Percentiles rank a stretch among this genome's conserved stretches.
Evolutionary conservation across 78 protist species (phyloP).

Genomic region (Pigoraptor vietnamica): DNA sequence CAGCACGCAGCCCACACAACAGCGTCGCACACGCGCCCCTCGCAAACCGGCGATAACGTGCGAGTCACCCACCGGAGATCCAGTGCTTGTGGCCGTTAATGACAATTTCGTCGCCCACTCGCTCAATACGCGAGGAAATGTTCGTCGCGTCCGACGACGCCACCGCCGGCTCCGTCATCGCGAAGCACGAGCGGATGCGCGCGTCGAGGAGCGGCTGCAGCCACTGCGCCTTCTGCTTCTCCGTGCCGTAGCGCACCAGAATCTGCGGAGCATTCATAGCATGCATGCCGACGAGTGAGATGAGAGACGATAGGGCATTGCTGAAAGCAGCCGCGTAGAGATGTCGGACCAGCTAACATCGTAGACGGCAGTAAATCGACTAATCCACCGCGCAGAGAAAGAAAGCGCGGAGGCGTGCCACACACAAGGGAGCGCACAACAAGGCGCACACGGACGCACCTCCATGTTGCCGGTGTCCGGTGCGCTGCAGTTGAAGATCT

Average conservation of each 20-base stretch:
- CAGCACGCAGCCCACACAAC: background rate
- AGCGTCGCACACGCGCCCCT: background rate
- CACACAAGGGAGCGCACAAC: background rate
- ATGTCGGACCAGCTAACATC: too few relatives aligned
- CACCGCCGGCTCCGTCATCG: conserved; percentile 79
- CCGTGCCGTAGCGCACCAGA: conserved; percentile 53
- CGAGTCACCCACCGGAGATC: conserved; percentile 31
- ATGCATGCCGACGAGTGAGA: too few relatives aligned
- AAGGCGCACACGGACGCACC: background rate
- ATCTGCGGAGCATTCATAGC: conserved; percentile 30
- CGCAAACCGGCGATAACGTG: background rate
- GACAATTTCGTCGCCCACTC: conserved; percentile 50
- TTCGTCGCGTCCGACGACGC: conserved; percentile 72
- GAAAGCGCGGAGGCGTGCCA: background rate
- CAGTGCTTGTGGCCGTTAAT: conserved; percentile 73
- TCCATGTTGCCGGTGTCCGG: conserved; percentile 93
- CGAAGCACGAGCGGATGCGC: conserved; percentile 58
- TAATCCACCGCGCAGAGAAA: too few relatives aligned
- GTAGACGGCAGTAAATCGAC: too few relatives aligned
- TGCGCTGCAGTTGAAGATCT: conserved; percentile 72
- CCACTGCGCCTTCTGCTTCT: conserved; percentile 61
- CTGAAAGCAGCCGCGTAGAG: too few relatives aligned
- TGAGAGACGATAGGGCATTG: too few relatives aligned
- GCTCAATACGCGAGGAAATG: conserved; percentile 7
- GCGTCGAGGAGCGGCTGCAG: conserved; percentile 70